Percentiles rank a stretch among this genome's conserved stretches.
These are phyloP conservation scores for Reticulascus tulasneorum DNA, from an alignment of 2,329 filamentous ascomycete species.

Conservation along the genomic window DNA sequence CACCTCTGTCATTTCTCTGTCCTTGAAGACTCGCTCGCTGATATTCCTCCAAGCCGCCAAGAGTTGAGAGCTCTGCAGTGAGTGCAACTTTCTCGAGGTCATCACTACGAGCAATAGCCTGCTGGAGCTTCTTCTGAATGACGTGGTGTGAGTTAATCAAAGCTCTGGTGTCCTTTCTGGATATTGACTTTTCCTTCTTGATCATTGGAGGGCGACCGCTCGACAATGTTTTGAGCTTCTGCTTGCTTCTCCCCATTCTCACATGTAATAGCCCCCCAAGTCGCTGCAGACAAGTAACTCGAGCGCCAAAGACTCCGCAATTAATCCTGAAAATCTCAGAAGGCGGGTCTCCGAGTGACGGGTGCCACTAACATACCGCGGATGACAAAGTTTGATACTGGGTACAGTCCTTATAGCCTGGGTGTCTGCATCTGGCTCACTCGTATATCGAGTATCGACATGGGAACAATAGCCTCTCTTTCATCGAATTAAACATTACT, in stretches of 20 bases:
- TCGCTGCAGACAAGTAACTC: no score
- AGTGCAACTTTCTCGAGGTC: constrained; percentile 46
- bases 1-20: constrained; percentile 61
- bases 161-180: constrained; percentile 59
- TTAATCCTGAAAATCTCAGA: no score
- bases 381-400: no score
- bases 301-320: no score
- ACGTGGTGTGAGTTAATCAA: constrained; percentile 65
- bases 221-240: constrained; percentile 24
- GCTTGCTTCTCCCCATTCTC: constrained; percentile 12
- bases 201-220: constrained; percentile 54
- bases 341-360: no score
- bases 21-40: constrained; percentile 67
- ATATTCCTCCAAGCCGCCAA: constrained; percentile 61
- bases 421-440: no score
- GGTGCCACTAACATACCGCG: no score
- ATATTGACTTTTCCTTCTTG: constrained; percentile 53
- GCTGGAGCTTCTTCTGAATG: constrained; percentile 57
- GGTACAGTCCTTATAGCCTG: no score
- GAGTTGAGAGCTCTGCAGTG: constrained; percentile 48
- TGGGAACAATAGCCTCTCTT: no score
- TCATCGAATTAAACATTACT: no score
- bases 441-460: no score
- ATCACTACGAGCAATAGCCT: constrained; percentile 48
- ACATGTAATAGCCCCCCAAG: no score